Conservation (phyloP, 2,329 filamentous ascomycete genomes). For the Colletotrichum filicis region DNA sequence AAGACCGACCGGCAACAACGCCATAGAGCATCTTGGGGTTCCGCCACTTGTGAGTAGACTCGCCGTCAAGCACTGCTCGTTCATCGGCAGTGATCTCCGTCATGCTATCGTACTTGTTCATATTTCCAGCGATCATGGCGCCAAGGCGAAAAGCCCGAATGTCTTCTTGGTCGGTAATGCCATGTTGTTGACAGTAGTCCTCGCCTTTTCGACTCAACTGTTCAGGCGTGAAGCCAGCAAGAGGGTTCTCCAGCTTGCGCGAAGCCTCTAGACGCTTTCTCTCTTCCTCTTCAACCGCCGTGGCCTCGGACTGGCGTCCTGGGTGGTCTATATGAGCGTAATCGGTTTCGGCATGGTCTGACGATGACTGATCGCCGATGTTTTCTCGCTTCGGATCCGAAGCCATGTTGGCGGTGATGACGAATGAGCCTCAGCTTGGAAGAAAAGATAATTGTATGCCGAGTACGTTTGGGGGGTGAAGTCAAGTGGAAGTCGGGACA, state of each 20-base stretch:
- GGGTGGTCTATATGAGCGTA: conserved; percentile 17
- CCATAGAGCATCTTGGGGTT: conserved; percentile 75
- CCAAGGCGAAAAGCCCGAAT: conserved; percentile 69
- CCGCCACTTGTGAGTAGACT: conserved; percentile 74
- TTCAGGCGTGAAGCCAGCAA: conserved; percentile 51
- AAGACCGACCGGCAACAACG: conserved; percentile 62
- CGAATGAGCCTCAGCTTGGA: not conserved
- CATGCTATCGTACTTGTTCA: conserved; percentile 60
- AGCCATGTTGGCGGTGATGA: not conserved
- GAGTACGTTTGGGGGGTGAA: not conserved
- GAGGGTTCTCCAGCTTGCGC: conserved; percentile 52
- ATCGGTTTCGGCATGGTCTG: conserved; percentile 5
- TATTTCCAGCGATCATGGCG: conserved; percentile 66
- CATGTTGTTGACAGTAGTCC: conserved; percentile 66
- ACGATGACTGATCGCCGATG: not conserved
- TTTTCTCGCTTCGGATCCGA: conserved; percentile 15
- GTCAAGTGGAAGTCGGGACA: not conserved
- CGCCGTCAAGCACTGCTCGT: conserved; percentile 64
- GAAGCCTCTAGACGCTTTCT: conserved; percentile 47
- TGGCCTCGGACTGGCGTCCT: conserved; percentile 5
- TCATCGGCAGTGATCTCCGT: conserved; percentile 68
- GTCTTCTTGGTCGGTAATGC: conserved; percentile 65
- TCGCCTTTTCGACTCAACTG: conserved; percentile 67
- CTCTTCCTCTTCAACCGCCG: conserved; percentile 40
- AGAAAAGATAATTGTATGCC: not conserved